Conservation (phyloP, 495 filamentous ascomycete species). For the Chlorociboria aeruginascens region DNA sequence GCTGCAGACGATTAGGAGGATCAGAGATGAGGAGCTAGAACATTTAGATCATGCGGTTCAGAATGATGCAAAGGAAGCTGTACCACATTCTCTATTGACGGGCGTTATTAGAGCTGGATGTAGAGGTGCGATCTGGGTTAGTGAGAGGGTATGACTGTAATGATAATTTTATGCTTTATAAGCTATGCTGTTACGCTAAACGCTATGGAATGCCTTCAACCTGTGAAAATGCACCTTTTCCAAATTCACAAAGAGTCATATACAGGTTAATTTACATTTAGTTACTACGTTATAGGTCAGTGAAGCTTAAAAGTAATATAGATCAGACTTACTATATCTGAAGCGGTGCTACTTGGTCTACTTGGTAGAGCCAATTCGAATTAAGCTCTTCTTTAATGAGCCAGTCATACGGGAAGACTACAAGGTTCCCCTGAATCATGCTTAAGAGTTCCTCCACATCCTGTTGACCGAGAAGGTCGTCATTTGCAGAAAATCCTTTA, state of each 20-base stretch:
- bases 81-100: conserved; percentile 82
- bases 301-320: too few species aligned
- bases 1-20: conserved; percentile 61
- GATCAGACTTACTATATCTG: conserved; percentile 80
- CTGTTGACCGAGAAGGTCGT: conserved; percentile 58
- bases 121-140: conserved; percentile 85
- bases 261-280: too few species aligned
- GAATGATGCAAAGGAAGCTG: conserved; percentile 79
- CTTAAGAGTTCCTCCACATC: conserved; percentile 73
- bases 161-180: not conserved
- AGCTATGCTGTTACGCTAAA: conserved; percentile 13
- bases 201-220: conserved; percentile 1
- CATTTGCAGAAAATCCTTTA: conserved; percentile 54
- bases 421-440: conserved; percentile 77
- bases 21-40: conserved; percentile 93
- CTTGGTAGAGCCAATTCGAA: conserved; percentile 93
- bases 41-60: conserved; percentile 92
- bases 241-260: too few species aligned
- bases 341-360: conserved; percentile 89
- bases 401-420: conserved; percentile 93
- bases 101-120: conserved; percentile 80
- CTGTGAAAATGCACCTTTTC: too few species aligned
- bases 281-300: too few species aligned
- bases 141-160: conserved; percentile 20
- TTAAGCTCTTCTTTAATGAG: conserved; percentile 78